Percentiles rank a stretch among this genome's conserved stretches.
phyloP scores from a whole-genome alignment of 129 eudicot species.

The Lactuca saligna region DNA sequence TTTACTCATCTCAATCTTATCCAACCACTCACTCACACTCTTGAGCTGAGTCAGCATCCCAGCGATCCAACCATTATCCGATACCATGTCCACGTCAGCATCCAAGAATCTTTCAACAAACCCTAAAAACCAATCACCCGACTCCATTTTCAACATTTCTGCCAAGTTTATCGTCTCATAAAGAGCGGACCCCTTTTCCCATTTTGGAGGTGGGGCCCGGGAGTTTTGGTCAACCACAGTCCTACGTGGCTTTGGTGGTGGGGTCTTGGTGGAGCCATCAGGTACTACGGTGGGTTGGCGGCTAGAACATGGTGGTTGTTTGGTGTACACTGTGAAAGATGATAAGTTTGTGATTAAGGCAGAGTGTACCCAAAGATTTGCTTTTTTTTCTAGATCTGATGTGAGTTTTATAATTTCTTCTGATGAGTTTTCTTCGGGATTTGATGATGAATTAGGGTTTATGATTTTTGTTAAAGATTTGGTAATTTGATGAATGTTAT shows the following conservation, averaged over 20 bases:
- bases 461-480: conserved; percentile 61
- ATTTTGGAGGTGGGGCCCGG: conserved; percentile 67
- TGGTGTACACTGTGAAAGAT: conserved; percentile 56
- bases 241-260: conserved; percentile 21
- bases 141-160: conserved; percentile 52
- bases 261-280: conserved; percentile 45
- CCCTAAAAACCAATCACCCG: conserved; percentile 87
- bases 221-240: conserved; percentile 24
- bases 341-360: conserved; percentile 81
- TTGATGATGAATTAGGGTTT: conserved; percentile 43
- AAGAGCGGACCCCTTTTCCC: conserved; percentile 72
- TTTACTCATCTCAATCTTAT: conserved; percentile 50
- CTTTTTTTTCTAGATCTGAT: conserved; percentile 68
- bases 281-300: conserved; percentile 56
- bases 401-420: conserved; percentile 60
- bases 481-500: conserved; percentile 45
- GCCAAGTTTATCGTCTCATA: conserved; percentile 70
- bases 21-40: conserved; percentile 94
- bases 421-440: conserved; percentile 56
- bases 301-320: conserved; percentile 36
- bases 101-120: conserved; percentile 89
- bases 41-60: conserved; percentile 93
- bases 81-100: conserved; percentile 71
- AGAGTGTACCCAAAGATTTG: conserved; percentile 85
- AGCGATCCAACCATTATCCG: conserved; percentile 84